phyloP scores from a whole-genome alignment of 2,329 filamentous ascomycete genomes.

The Tolypocladium sp. region DNA sequence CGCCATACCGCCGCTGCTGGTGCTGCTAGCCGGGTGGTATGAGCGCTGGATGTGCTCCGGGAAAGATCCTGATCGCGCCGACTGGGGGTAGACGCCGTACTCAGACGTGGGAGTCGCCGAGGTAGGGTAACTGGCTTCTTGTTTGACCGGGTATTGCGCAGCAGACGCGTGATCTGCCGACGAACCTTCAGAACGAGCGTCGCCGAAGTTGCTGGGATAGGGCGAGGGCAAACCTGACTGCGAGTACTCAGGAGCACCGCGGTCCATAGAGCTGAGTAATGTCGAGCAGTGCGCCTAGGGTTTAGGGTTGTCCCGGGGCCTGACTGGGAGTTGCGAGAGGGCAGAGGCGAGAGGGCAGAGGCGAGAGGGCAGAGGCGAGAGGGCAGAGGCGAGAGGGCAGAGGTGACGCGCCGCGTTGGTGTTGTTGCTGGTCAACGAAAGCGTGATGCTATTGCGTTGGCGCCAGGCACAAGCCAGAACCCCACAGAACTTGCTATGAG shows the following conservation, averaged over 20 bases:
- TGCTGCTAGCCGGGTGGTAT: conserved; percentile 70
- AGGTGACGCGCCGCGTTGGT: not conserved
- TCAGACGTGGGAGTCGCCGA: conserved; percentile 82
- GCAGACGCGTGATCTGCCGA: conserved; percentile 87
- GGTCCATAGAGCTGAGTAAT: conserved; percentile 41
- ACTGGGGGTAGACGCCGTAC: conserved; percentile 69
- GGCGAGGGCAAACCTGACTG: conserved; percentile 80
- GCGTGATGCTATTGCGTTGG: conserved; percentile 22
- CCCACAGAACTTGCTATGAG: conserved; percentile 18
- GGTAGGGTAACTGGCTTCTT: conserved; percentile 71
- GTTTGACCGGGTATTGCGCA: conserved; percentile 78
- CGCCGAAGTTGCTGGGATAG: conserved; percentile 56
- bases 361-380: conserved; percentile 4
- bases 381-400: conserved; percentile 2
- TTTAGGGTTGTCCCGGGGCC: not conserved
- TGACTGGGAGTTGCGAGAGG: conserved; percentile 6
- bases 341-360: conserved; percentile 1
- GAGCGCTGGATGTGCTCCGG: conserved; percentile 80
- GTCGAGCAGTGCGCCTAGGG: conserved; percentile 4
- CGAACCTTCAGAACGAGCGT: conserved; percentile 75
- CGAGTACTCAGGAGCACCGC: conserved; percentile 65
- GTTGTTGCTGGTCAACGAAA: conserved; percentile 16
- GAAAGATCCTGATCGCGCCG: conserved; percentile 74
- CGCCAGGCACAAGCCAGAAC: conserved; percentile 24
- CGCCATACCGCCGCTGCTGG: conserved; percentile 82